These are phyloP conservation scores for Penicillium sp. DNA, from an alignment of 2,329 filamentous ascomycete species.

Conservation along the genomic window DNA sequence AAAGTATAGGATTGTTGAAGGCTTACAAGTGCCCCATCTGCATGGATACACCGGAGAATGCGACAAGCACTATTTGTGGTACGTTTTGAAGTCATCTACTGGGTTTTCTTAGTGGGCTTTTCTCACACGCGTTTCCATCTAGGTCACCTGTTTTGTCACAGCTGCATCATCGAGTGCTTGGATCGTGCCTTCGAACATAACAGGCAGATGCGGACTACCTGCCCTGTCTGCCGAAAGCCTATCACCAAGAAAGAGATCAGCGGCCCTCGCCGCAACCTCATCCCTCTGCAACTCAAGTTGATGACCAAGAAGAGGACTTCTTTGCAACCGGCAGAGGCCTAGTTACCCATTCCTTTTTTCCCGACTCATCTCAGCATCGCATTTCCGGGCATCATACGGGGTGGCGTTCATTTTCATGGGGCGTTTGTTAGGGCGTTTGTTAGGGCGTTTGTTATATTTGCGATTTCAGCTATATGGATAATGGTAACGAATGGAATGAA, in stretches of 20 bases:
- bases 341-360: background rate
- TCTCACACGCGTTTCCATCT: background rate
- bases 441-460: background rate
- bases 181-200: conserved; percentile 54
- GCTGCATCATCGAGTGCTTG: conserved; percentile 62
- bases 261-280: conserved; percentile 37
- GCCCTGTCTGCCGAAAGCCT: conserved; percentile 47
- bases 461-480: background rate
- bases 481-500: background rate
- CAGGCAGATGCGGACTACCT: conserved; percentile 40
- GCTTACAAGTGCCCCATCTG: conserved; percentile 62
- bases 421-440: background rate
- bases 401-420: background rate
- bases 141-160: conserved; percentile 66
- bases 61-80: conserved; percentile 63
- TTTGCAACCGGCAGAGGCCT: background rate
- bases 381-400: background rate
- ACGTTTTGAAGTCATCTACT: conserved; percentile 25
- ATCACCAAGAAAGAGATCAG: conserved; percentile 38
- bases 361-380: background rate
- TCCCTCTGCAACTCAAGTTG: conserved; percentile 42
- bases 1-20: conserved; percentile 42
- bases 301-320: conserved; percentile 27
- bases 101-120: background rate
- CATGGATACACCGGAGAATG: conserved; percentile 61